Conservation (phyloP, 352 stramenopile species). For the Pythium monospermum region DNA sequence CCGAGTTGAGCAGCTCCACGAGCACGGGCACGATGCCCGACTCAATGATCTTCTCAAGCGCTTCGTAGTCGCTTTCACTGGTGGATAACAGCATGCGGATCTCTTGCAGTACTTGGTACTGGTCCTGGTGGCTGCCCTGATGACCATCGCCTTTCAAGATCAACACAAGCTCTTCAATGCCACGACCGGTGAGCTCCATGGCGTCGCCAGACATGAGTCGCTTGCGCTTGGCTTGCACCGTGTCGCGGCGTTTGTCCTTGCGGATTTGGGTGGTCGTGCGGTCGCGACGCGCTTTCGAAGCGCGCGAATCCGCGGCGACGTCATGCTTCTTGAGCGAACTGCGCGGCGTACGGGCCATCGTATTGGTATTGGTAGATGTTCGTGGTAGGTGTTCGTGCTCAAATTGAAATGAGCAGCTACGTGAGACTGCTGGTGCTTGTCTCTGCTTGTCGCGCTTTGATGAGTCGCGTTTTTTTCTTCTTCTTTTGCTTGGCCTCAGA, state of each 20-base stretch:
- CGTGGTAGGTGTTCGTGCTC: too few relatives aligned
- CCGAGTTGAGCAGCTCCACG: constrained; percentile 58
- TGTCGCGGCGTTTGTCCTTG: constrained; percentile 64
- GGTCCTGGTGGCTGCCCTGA: constrained; percentile 38
- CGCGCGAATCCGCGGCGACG: constrained; percentile 44
- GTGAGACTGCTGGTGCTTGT: too few relatives aligned
- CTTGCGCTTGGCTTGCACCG: constrained; percentile 67
- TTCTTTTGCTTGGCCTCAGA: too few relatives aligned
- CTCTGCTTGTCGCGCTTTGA: too few relatives aligned
- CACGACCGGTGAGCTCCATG: constrained; percentile 38
- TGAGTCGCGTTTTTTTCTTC: too few relatives aligned
- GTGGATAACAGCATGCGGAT: constrained; percentile 54
- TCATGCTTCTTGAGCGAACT: constrained; percentile 82
- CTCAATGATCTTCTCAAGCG: constrained; percentile 73
- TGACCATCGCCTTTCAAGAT: constrained; percentile 26
- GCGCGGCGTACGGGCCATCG: constrained; percentile 35
- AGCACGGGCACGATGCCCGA: constrained; percentile 73
- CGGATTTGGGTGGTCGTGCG: constrained; percentile 63
- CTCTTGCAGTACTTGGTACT: constrained; percentile 67
- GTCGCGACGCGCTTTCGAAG: constrained; percentile 55
- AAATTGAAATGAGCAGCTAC: too few relatives aligned
- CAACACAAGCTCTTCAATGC: constrained; percentile 47
- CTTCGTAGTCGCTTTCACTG: constrained; percentile 61
- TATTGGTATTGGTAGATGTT: too few relatives aligned
- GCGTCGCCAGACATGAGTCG: constrained; percentile 48